These are phyloP conservation scores for Curvularia hawaiiensis DNA, from an alignment of 2,329 filamentous ascomycete genomes.

Conservation along the genomic window DNA sequence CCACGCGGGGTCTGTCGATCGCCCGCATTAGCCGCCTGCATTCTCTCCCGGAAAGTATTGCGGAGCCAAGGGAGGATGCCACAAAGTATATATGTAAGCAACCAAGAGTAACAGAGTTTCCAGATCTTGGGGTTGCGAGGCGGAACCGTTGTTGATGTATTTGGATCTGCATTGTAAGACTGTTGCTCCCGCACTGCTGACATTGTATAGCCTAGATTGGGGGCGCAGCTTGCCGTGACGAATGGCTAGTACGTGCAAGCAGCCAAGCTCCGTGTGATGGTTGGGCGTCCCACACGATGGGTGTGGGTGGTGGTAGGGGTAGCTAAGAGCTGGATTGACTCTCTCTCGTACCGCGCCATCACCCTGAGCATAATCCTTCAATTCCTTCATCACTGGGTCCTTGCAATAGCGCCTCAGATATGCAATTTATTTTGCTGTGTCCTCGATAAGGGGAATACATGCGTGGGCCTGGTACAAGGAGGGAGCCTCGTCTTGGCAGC, in stretches of 20 bases:
- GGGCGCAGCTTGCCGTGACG: constrained; percentile 24
- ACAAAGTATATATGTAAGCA: constrained; percentile 11
- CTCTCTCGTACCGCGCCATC: neutral
- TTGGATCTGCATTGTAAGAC: constrained; percentile 14
- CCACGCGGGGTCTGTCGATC: constrained; percentile 34
- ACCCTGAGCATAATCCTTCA: neutral
- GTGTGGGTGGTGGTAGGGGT: constrained; percentile 13
- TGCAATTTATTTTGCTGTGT: neutral
- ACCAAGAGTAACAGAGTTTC: constrained; percentile 22
- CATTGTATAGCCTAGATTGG: constrained; percentile 20
- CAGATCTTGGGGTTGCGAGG: constrained; percentile 26
- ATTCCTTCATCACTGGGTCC: neutral
- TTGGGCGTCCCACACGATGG: constrained; percentile 21
- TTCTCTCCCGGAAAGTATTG: constrained; percentile 27
- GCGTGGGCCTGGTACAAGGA: constrained; percentile 3
- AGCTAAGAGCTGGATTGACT: neutral
- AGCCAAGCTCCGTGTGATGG: constrained; percentile 32
- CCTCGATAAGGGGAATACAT: neutral
- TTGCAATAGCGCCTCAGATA: neutral
- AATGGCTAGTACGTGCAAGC: constrained; percentile 23
- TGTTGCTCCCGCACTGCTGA: constrained; percentile 19
- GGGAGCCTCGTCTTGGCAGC: constrained; percentile 20
- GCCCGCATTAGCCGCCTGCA: constrained; percentile 38
- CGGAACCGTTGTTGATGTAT: constrained; percentile 36
- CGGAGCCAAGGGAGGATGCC: constrained; percentile 8